Conservation (phyloP, 2,329 filamentous ascomycete species). For the Neofusicoccum umdonicola region DNA sequence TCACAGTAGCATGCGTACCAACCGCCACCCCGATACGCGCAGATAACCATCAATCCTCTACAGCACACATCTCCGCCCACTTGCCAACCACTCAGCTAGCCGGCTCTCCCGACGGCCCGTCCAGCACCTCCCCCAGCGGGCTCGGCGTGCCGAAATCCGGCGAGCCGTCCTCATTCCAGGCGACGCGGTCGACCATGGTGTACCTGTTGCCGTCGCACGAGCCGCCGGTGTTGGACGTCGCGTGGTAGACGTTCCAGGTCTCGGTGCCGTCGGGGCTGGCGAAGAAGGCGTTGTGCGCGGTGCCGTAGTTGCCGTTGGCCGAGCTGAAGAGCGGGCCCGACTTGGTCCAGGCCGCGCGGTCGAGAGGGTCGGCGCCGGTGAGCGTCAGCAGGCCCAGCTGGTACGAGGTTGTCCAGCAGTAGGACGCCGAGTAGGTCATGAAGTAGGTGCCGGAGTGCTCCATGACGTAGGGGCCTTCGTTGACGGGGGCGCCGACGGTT, state of each 20-base stretch:
- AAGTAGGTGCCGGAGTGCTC: slow-evolving; percentile 54
- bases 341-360: slow-evolving; percentile 51
- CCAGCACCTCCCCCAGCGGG: slow-evolving; percentile 29
- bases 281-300: slow-evolving; percentile 59
- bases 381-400: slow-evolving; percentile 55
- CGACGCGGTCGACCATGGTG: slow-evolving; percentile 53
- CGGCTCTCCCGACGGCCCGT: slow-evolving; percentile 36
- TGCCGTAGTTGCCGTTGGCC: slow-evolving; percentile 58
- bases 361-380: slow-evolving; percentile 49
- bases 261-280: slow-evolving; percentile 54
- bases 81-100: background rate
- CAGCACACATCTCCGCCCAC: too few relatives aligned
- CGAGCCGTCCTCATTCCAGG: slow-evolving; percentile 50
- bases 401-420: slow-evolving; percentile 57
- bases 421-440: slow-evolving; percentile 54
- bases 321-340: slow-evolving; percentile 52
- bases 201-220: slow-evolving; percentile 55
- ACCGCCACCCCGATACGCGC: too few relatives aligned
- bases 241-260: slow-evolving; percentile 58
- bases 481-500: slow-evolving; percentile 49
- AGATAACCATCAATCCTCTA: too few relatives aligned
- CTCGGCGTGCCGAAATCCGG: slow-evolving; percentile 50
- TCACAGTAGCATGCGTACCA: too few relatives aligned
- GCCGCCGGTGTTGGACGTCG: slow-evolving; percentile 49
- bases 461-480: slow-evolving; percentile 55